These are phyloP conservation scores for Cercospora berteroae DNA, from an alignment of 2,329 filamentous ascomycete genomes.

Conservation along the genomic window DNA sequence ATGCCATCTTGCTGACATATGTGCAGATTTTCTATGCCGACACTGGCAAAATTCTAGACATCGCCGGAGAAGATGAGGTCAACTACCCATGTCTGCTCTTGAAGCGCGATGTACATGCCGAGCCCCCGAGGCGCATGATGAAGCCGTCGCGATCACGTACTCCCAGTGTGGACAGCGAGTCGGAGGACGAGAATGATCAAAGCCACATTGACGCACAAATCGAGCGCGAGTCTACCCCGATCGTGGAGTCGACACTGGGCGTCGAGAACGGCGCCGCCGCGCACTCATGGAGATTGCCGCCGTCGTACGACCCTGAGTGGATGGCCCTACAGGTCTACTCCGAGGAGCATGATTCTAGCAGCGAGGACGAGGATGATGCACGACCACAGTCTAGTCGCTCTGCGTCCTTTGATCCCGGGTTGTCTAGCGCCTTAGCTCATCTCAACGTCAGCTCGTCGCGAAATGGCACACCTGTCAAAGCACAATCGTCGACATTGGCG, in stretches of 20 bases:
- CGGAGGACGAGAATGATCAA: conserved; percentile 40
- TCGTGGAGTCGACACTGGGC: neutral
- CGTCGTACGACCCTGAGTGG: conserved; percentile 83
- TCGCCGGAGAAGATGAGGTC: conserved; percentile 65
- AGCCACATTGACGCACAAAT: conserved; percentile 48
- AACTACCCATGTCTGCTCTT: conserved; percentile 73
- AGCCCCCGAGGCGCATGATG: conserved; percentile 60
- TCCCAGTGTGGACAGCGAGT: neutral
- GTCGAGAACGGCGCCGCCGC: neutral
- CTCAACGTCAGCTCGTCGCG: conserved; percentile 42
- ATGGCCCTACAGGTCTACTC: conserved; percentile 83
- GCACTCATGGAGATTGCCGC: conserved; percentile 27
- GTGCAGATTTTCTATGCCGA: conserved; percentile 78
- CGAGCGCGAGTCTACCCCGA: conserved; percentile 41
- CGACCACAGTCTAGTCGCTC: conserved; percentile 21
- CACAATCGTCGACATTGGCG: conserved; percentile 30
- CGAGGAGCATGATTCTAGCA: conserved; percentile 53
- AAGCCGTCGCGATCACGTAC: conserved; percentile 34
- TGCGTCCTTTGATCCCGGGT: conserved; percentile 42
- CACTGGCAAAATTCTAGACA: conserved; percentile 84
- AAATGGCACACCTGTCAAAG: conserved; percentile 13
- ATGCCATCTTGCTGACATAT: neutral
- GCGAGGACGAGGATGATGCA: conserved; percentile 46
- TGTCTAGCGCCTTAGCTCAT: conserved; percentile 47
- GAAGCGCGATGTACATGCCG: conserved; percentile 67